Conservation (phyloP, 108 stramenopile genomes). For the Discostella stelligeroides region DNA sequence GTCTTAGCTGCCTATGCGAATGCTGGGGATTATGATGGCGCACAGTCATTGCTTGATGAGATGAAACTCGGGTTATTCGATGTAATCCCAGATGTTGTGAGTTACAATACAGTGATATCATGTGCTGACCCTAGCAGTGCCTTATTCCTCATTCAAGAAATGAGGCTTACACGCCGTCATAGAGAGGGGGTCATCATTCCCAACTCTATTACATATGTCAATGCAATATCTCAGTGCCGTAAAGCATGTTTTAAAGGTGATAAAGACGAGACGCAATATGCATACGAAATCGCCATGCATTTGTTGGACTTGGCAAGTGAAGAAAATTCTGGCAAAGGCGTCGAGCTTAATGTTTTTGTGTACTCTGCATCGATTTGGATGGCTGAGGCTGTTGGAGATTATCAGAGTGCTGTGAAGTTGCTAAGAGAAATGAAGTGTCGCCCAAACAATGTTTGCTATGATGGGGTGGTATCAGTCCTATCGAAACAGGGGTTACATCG, state of each 20-base stretch:
- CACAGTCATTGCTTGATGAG: constrained; percentile 44
- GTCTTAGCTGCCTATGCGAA: constrained; percentile 60
- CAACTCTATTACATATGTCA: constrained; percentile 58
- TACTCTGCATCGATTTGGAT: constrained; percentile 80
- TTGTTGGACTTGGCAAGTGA: constrained; percentile 52
- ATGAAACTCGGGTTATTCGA: constrained; percentile 32
- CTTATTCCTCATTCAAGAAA: constrained; percentile 40
- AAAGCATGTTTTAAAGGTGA: constrained; percentile 18
- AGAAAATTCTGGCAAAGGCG: constrained; percentile 28
- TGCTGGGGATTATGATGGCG: constrained; percentile 53
- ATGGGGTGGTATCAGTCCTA: constrained; percentile 64
- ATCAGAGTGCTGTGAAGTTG: constrained; percentile 33
- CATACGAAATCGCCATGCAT: constrained; percentile 36
- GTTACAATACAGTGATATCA: constrained; percentile 46
- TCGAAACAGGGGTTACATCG: constrained; percentile 43
- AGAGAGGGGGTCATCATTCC: constrained; percentile 55
- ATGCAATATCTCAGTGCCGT: constrained; percentile 64
- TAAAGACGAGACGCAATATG: constrained; percentile 26
- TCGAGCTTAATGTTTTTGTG: constrained; percentile 63
- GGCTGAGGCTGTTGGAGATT: constrained; percentile 58
- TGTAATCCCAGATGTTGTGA: constrained; percentile 21
- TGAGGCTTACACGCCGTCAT: constrained; percentile 70
- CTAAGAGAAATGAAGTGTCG: constrained; percentile 58
- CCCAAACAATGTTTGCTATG: constrained; percentile 48
- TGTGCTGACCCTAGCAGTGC: constrained; percentile 22